Conservation (phyloP, 2,329 filamentous ascomycete species). For the Hypoxylon sp. region DNA sequence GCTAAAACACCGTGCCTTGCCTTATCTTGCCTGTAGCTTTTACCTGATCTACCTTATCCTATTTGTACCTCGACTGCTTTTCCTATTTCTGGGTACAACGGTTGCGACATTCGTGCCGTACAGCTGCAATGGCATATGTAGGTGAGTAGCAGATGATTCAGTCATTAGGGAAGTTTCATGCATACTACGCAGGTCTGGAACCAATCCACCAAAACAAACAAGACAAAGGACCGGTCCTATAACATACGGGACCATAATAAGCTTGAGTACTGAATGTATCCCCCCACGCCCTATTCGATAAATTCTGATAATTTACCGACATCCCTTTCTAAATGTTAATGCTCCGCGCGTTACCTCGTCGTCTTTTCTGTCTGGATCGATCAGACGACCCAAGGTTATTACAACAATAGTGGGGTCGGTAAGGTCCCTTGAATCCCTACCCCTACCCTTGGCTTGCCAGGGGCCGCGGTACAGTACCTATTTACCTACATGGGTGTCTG, state of each 20-base stretch:
- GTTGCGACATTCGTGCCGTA: not conserved
- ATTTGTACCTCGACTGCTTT: not conserved
- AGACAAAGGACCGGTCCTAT: not conserved
- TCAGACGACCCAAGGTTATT: slow-evolving; percentile 2
- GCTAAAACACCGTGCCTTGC: not conserved
- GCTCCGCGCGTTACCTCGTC: slow-evolving; percentile 1
- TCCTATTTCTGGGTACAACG: not conserved
- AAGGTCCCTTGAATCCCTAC: not conserved
- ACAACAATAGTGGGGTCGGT: not conserved
- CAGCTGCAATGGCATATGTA: slow-evolving; percentile 1
- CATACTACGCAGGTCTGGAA: slow-evolving; percentile 2
- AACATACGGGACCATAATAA: not conserved
- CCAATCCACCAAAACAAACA: slow-evolving; percentile 4
- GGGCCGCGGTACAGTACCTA: slow-evolving; percentile 2
- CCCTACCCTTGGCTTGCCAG: not conserved
- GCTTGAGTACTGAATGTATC: not conserved
- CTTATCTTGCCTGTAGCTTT: not conserved
- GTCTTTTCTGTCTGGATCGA: not conserved
- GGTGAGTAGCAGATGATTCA: slow-evolving; percentile 19
- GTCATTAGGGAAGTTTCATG: slow-evolving; percentile 17
- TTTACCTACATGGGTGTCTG: not conserved
- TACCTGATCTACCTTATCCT: not conserved
- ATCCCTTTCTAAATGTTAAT: not conserved
- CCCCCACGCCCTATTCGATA: not conserved
- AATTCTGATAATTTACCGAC: not conserved